Evolutionary conservation across 1,139 yeast genomes (phyloP).

Genomic region (Tardiomyces depauwii): DNA sequence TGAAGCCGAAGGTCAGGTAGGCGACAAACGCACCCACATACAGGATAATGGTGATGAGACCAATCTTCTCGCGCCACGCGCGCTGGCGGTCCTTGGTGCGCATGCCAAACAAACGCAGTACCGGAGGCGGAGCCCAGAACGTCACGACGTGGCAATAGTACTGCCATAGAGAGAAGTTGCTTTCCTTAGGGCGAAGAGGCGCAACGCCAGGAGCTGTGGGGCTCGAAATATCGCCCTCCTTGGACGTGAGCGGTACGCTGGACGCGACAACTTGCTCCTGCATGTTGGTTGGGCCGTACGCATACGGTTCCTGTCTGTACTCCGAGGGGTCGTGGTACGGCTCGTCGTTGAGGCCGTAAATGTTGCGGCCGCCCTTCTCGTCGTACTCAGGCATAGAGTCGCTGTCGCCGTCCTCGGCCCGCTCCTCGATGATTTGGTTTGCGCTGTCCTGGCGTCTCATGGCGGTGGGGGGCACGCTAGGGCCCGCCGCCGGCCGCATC

Average conservation of each 20-base stretch:
- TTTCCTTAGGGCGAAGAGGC: slow-evolving; percentile 11
- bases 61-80: slow-evolving; percentile 97
- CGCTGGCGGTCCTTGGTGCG: slow-evolving; percentile 69
- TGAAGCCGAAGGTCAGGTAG: slow-evolving; percentile 83
- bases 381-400: slow-evolving; percentile 8
- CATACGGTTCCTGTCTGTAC: slow-evolving; percentile 14
- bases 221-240: slow-evolving; percentile 2
- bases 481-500: neutral
- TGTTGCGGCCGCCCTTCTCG: slow-evolving; percentile 36
- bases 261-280: neutral
- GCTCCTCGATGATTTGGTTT: slow-evolving; percentile 1
- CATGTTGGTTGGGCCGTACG: slow-evolving; percentile 4
- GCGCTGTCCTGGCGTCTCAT: slow-evolving; percentile 5
- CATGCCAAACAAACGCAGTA: slow-evolving; percentile 66
- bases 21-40: slow-evolving; percentile 73
- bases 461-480: slow-evolving; percentile 9
- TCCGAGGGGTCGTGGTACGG: neutral
- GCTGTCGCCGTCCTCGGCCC: slow-evolving; percentile 5
- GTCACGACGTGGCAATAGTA: slow-evolving; percentile 70
- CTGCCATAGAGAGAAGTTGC: slow-evolving; percentile 59
- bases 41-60: slow-evolving; percentile 62
- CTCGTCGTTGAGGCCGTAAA: slow-evolving; percentile 55
- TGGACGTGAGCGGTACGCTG: slow-evolving; percentile 1
- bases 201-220: slow-evolving; percentile 6
- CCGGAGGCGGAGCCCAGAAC: slow-evolving; percentile 83